Evolutionary conservation across 257 asterid species (phyloP), one percentile per base, ranked within the genome.

Genomic region (Ehretia macrophylla): DNA sequence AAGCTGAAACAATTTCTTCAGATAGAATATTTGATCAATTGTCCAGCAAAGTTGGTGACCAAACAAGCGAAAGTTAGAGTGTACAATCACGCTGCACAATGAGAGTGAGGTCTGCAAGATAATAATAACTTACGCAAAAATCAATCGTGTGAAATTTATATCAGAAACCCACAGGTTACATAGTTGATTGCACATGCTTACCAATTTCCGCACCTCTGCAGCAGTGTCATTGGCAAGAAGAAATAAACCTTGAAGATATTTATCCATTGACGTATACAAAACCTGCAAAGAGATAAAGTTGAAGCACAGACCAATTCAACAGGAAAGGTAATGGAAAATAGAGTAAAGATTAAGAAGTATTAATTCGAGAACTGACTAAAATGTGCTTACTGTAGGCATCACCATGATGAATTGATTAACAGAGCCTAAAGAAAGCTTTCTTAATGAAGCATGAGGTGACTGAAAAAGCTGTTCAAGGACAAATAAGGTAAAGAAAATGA

Each of bases 381-480:
- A 61, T 51, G 45, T 32, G 76, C 93, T 78, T 71, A 90, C 99
- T 23, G 72, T 64, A 53, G 99, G 99, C 99, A 93, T 93, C 70
- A 93, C 76, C 96, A 93, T 90, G 49, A 93, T 79, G 82, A 69
- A 93, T 63, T 90, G 95, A 81, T 93, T 89, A 60, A 93, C 97
- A 39, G 95, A 82, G 75, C 87, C 83, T 84, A 93, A 65, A 39
- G 97, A 79, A 53, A 93, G 93, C 84, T 84, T 93, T 68, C 95
- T 73, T 51, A 93, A 64, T 55, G 88, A 62, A 71, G 79, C 74
- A 75, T 81, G 85, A 12, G 93, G 87, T 9, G 97, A 89, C 74
- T 90, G 97, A 77, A 93, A 90, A 68, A 93, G 86, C 99, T 93
- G 96, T 60, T 10, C 16, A 42, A 10, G 35, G 35, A 27, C 35